A percentile compares a stretch with the other conserved stretches of the same genome.
phyloP scores from a whole-genome alignment of 805 yeast genomes.

The Candida mattraensis region DNA sequence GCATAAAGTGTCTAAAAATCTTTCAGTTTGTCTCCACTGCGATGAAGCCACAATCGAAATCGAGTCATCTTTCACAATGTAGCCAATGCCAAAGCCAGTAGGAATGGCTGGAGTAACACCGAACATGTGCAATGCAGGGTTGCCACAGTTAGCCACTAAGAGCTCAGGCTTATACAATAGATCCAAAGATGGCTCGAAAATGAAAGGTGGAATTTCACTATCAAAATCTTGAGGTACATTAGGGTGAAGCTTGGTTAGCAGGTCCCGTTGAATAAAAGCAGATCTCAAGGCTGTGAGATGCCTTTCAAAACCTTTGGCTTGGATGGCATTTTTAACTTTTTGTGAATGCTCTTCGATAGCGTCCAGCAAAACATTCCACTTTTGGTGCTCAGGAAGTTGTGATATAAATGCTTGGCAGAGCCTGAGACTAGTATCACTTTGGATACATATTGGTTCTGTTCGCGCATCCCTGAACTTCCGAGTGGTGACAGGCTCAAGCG shows the following conservation, averaged over 20 bases:
- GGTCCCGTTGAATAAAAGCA: constrained; percentile 48
- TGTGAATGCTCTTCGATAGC: constrained; percentile 53
- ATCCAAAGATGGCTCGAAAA: constrained; percentile 43
- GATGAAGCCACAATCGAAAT: constrained; percentile 52
- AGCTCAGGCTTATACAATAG: constrained; percentile 37
- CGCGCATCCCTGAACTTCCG: constrained; percentile 67
- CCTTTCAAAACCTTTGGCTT: constrained; percentile 70
- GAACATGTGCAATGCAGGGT: constrained; percentile 56
- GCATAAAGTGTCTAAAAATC: constrained; percentile 53
- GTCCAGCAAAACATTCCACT: constrained; percentile 50
- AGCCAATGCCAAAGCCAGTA: constrained; percentile 59
- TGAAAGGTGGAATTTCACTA: constrained; percentile 39
- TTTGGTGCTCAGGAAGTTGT: constrained; percentile 42
- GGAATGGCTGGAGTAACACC: constrained; percentile 63
- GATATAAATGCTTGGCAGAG: constrained; percentile 67
- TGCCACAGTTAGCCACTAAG: constrained; percentile 55
- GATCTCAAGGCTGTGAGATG: constrained; percentile 67
- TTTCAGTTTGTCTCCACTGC: constrained; percentile 58
- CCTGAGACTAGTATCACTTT: constrained; percentile 49
- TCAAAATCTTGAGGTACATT: constrained; percentile 36
- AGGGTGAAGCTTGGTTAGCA: constrained; percentile 46
- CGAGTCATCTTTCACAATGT: constrained; percentile 51
- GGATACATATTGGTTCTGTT: constrained; percentile 68
- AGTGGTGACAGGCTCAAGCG: constrained; percentile 57
- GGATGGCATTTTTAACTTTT: constrained; percentile 50